A percentile compares a stretch with the other conserved stretches of the same genome.
Evolutionary conservation across 192 early-diverging fungal genomes (phyloP).

Genomic region (Jimgerdemannia flammicorona): DNA sequence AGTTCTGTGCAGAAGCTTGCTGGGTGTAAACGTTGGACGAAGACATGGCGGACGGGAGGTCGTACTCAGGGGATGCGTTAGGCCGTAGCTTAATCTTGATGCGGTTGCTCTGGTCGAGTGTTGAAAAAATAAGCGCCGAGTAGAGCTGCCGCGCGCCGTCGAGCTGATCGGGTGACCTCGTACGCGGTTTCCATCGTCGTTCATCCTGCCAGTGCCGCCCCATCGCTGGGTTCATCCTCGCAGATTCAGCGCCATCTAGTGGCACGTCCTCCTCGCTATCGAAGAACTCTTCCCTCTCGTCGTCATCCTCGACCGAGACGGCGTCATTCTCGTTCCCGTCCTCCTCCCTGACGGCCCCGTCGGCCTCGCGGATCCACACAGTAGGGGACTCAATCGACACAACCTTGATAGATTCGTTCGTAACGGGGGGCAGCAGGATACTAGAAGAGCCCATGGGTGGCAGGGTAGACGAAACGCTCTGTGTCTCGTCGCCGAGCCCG

Average conservation of each 20-base stretch:
- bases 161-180: no score
- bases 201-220: no score
- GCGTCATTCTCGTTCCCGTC: not conserved
- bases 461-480: slow-evolving; percentile 11
- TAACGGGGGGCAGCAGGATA: slow-evolving; percentile 28
- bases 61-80: slow-evolving; percentile 17
- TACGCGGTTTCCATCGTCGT: no score
- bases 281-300: not conserved
- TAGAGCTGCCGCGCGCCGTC: slow-evolving; percentile 11
- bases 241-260: not conserved
- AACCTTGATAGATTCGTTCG: slow-evolving; percentile 45
- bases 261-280: not conserved
- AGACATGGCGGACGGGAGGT: slow-evolving; percentile 7
- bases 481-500: slow-evolving; percentile 36
- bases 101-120: slow-evolving; percentile 39
- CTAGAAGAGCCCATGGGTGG: slow-evolving; percentile 20
- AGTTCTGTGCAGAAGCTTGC: slow-evolving; percentile 4
- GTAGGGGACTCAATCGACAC: slow-evolving; percentile 44
- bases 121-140: slow-evolving; percentile 42
- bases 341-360: slow-evolving; percentile 9
- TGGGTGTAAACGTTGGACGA: not conserved
- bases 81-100: slow-evolving; percentile 39
- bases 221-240: no score
- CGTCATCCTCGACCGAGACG: not conserved
- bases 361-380: slow-evolving; percentile 40